Evolutionary conservation across 2,329 filamentous ascomycete species (phyloP).

Genomic region (Pochonia chlamydosporia): DNA sequence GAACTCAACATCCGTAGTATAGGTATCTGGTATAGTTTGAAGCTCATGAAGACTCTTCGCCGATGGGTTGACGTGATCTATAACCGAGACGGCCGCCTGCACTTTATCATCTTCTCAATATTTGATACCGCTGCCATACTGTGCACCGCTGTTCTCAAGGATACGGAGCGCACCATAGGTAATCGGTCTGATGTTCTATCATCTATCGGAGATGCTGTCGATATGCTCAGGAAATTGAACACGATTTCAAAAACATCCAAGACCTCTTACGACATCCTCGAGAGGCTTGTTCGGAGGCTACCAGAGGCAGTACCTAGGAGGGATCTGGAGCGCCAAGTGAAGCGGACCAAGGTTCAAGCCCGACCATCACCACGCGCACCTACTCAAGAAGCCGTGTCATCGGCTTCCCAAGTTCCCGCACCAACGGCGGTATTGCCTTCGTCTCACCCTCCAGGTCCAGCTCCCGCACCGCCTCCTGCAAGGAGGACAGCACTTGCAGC

Average conservation of each 20-base stretch:
- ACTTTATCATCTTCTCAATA: constrained; percentile 44
- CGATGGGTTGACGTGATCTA: constrained; percentile 36
- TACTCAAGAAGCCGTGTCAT: neutral
- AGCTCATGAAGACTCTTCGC: constrained; percentile 32
- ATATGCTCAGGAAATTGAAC: constrained; percentile 24
- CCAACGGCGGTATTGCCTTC: no score
- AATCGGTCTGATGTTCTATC: constrained; percentile 32
- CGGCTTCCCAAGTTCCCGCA: neutral
- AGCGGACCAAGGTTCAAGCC: constrained; percentile 5
- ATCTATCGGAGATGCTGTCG: constrained; percentile 28
- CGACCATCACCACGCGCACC: neutral
- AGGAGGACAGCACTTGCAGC: no score
- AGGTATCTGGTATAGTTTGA: constrained; percentile 37
- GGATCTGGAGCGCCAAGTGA: constrained; percentile 3
- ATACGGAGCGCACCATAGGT: constrained; percentile 30
- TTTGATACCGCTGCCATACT: constrained; percentile 45
- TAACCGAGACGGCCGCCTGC: constrained; percentile 41
- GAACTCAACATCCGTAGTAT: constrained; percentile 30
- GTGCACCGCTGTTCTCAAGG: constrained; percentile 45
- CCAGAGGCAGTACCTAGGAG: constrained; percentile 10
- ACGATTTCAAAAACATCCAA: constrained; percentile 27
- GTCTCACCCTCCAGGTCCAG: no score
- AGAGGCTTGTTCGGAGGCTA: constrained; percentile 22
- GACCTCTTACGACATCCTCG: constrained; percentile 27
- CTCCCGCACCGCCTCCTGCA: no score